phyloP scores from a whole-genome alignment of 2,329 filamentous ascomycete species.

The Fusarium coicis region DNA sequence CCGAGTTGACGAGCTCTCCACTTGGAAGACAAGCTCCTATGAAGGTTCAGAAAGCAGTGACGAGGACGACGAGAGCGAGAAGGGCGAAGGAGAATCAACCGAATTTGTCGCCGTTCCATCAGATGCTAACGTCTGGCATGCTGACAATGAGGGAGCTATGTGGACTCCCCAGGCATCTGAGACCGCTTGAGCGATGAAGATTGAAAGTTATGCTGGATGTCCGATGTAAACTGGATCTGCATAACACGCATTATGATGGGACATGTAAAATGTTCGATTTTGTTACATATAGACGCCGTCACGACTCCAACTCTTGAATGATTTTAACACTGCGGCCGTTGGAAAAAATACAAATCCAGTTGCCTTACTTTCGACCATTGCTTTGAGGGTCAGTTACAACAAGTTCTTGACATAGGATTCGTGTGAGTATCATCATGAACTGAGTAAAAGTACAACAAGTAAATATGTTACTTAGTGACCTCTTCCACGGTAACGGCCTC shows the following conservation, averaged over 20 bases:
- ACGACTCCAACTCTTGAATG: slow-evolving; percentile 45
- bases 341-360: slow-evolving; percentile 20
- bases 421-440: slow-evolving; percentile 32
- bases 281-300: slow-evolving; percentile 46
- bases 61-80: slow-evolving; percentile 50
- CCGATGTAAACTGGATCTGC: slow-evolving; percentile 22
- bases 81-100: slow-evolving; percentile 45
- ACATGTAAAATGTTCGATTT: slow-evolving; percentile 40
- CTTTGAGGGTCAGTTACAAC: neutral
- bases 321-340: slow-evolving; percentile 5
- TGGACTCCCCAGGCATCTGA: slow-evolving; percentile 52
- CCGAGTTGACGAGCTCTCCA: slow-evolving; percentile 66
- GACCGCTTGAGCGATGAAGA: slow-evolving; percentile 27
- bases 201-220: slow-evolving; percentile 24
- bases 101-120: slow-evolving; percentile 64
- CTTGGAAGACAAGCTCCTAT: slow-evolving; percentile 61
- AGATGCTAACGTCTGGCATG: slow-evolving; percentile 55
- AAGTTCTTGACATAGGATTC: neutral
- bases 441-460: slow-evolving; percentile 17
- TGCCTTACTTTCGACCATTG: slow-evolving; percentile 10
- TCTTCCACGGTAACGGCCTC: slow-evolving; percentile 51
- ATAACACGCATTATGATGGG: slow-evolving; percentile 39
- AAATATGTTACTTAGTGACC: slow-evolving; percentile 42
- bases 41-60: slow-evolving; percentile 52
- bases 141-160: slow-evolving; percentile 57